Evolutionary conservation across 202 grass and related monocot species (phyloP).

Genomic region (Saccharum hybrid): DNA sequence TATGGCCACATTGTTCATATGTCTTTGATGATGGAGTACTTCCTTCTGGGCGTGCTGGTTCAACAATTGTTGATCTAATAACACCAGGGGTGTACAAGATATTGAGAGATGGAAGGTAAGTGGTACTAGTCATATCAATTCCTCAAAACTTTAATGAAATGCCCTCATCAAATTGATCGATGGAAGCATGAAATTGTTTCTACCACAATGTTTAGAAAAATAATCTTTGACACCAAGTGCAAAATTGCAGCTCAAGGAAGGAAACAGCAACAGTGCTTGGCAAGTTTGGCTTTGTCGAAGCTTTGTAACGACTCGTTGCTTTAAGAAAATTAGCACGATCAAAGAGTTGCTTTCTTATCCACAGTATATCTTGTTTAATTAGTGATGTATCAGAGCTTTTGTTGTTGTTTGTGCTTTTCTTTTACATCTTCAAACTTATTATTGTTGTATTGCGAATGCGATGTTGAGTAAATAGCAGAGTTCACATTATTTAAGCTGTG

Average conservation of each 20-base stretch:
- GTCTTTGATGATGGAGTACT: conserved; percentile 84
- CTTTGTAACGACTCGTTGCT: conserved; percentile 37
- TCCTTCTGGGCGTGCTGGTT: conserved; percentile 81
- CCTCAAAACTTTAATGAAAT: conserved; percentile 22
- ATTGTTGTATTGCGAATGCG: not conserved
- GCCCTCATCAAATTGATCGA: conserved; percentile 6
- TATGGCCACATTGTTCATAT: conserved; percentile 84
- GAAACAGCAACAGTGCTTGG: conserved; percentile 68
- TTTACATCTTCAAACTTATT: conserved; percentile 10
- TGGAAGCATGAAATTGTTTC: conserved; percentile 9
- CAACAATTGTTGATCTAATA: conserved; percentile 87
- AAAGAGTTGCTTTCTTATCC: conserved; percentile 9
- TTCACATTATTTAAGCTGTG: conserved; percentile 1
- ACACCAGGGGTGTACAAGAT: conserved; percentile 83
- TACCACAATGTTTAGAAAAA: not conserved
- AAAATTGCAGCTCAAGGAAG: conserved; percentile 76
- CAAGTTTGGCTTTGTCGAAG: conserved; percentile 77
- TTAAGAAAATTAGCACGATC: conserved; percentile 15
- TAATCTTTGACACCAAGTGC: not conserved
- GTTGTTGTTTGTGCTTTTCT: conserved; percentile 25
- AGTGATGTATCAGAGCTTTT: not conserved
- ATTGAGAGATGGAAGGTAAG: conserved; percentile 90
- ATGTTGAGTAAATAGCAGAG: conserved; percentile 8
- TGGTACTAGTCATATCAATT: not conserved
- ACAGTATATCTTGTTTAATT: conserved; percentile 28